Evolutionary conservation across 352 stramenopile genomes (phyloP), one percentile per base, ranked within the genome.

Genomic region (Pythium phragmitis): DNA sequence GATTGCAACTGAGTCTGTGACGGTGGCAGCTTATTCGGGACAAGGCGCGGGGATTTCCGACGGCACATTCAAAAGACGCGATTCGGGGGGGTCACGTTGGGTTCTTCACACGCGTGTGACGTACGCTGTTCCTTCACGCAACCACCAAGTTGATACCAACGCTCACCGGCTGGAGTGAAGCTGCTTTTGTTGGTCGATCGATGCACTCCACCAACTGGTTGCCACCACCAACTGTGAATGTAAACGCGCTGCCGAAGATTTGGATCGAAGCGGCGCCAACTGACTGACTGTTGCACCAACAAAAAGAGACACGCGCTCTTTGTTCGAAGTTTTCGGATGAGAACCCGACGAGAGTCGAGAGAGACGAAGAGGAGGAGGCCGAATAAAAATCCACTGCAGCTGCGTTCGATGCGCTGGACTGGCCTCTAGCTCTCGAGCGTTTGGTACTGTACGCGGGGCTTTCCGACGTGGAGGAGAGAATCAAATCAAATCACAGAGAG

Each of bases 251-350:
- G 34, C 34, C 34, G 7, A 9, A 14, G 34, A 13, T 39, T 30
- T 30, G 26, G 34, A 46, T 46, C 39, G 39, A 46, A 46, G 39
- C 39, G 39, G 17, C 39, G 39, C 39, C 39, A 46, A 46, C 39
- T 53, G 23, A 52, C 21, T n/a, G 26, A 53, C 21, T 21, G 47
- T 53, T 53, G 47, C 21, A 53, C 21, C 47, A 53, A 21, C 47
- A 53, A 53, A 28, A 33, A 39, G 23, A 53, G 21, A 53, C 11
- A 53, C 47, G 16, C 47, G 47, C 47, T 46, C 39, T 46, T 46
- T 17, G 13, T 53, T 37, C 21, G 47, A 53, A 37, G 26, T 53
- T 37, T 26, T 53, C 36, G 17, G 36, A 7, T 39, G 26, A 33
- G 45, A 51, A 39, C 19, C 45, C 19, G 45, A 51, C 45, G 47